Base-by-base conservation (phyloP, 495 filamentous ascomycete species). In the Penicillium paxilli region DNA sequence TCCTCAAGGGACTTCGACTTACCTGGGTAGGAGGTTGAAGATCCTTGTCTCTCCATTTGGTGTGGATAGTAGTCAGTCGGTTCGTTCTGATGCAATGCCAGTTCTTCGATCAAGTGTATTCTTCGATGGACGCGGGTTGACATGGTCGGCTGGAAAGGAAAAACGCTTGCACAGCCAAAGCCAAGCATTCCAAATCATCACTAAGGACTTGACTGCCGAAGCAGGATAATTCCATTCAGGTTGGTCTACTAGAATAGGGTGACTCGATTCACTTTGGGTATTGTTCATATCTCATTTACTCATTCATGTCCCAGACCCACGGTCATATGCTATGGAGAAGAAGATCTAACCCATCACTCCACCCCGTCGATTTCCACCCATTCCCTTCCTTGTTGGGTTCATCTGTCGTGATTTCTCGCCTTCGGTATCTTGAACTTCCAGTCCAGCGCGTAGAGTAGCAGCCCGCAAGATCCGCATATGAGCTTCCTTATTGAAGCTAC, bases 381-480 rank as follows among this genome's bases (percentile, higher is more conserved):
- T n/a, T 19, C 38, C 46, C 20, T 19, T 25, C 47, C 54, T 47
- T 9, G 20, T n/a, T 1, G 23, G 7, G 16, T 9, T 20, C 5
- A 14, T 12, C 30, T 47, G 47, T 11, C 40, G 40, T 11, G 21
- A 5, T 42, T 21, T 10, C 23, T 42, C 40, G 59, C 33, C 17
- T 51, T 67, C 52, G 8, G 11, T 16, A 4, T 5, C 16, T 38
- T 80, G 80, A 9, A 96, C 79, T 51, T 94, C 89, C 19, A 97
- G 71, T 8, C 89, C 90, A 0, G 91, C 87, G 10, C 81, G 77
- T 6, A 85, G 69, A 26, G 95, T 79, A 49, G 87, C 86, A 66
- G 95, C 85, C 45, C 87, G 83, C 42, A 91, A 72, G 37, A 97
- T 73, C 35, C 90, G 82, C 56, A 92, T 77, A 40, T 90, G 80